These are phyloP conservation scores for Suillus lakei DNA, from an alignment of 768 basidiomycete genomes.

Conservation along the genomic window DNA sequence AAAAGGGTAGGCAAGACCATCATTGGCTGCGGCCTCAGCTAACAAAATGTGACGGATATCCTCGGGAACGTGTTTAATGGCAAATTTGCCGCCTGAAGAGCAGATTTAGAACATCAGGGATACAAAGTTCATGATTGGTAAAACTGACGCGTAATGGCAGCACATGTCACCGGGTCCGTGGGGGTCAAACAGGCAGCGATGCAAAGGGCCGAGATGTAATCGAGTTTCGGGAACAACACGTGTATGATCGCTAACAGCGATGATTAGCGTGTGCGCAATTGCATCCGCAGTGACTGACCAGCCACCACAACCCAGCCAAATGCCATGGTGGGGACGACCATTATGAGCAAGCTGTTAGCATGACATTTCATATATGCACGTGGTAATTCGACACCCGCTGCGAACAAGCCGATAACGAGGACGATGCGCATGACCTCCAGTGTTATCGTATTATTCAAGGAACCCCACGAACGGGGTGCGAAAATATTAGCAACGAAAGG, in stretches of 20 bases:
- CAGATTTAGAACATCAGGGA: background rate
- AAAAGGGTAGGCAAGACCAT: constrained; percentile 95
- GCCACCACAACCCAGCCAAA: constrained; percentile 83
- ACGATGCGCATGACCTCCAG: constrained; percentile 87
- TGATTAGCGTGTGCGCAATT: background rate
- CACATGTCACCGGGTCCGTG: constrained; percentile 94
- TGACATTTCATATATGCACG: constrained; percentile 82
- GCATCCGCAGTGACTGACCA: constrained; percentile 41
- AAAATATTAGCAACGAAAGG: constrained; percentile 75
- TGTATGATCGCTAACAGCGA: constrained; percentile 60
- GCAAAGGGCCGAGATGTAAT: constrained; percentile 77
- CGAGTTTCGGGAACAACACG: constrained; percentile 71
- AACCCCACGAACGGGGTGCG: constrained; percentile 77
- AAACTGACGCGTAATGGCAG: constrained; percentile 70
- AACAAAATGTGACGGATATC: constrained; percentile 82
- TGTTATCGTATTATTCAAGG: constrained; percentile 62
- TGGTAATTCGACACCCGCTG: constrained; percentile 94
- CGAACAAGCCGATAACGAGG: constrained; percentile 90
- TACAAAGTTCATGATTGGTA: background rate
- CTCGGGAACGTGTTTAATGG: constrained; percentile 67
- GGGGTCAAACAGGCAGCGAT: constrained; percentile 91
- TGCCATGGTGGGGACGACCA: constrained; percentile 86
- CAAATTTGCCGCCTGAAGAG: constrained; percentile 67
- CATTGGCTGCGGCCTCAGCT: constrained; percentile 94
- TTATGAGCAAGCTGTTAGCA: constrained; percentile 65